Evolutionary conservation across 2,329 filamentous ascomycete genomes (phyloP), one percentile per base, ranked within the genome.

Genomic region (Alternaria metachromatica): DNA sequence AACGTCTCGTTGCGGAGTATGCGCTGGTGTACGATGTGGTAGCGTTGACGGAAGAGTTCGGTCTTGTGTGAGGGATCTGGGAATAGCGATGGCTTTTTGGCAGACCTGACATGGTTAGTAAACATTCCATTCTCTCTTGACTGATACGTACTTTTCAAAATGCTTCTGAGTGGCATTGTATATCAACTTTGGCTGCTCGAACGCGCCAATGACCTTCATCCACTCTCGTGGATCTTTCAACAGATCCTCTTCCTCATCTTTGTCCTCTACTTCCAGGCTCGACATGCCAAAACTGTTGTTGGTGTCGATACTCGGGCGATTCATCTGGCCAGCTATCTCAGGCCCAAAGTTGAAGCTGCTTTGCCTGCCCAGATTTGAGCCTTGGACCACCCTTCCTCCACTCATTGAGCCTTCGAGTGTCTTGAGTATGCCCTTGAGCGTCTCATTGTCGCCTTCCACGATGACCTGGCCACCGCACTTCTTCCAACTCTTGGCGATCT

Each of bases 1-100:
- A 99, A 99, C 20, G 92, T 90, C 80, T 97, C 94, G 76, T 97
- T 97, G 53, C 96, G 90, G 44, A 98, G 87, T 18, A 98, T 87
- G 18, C 96, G 90, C 79, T 98, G 95, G 78, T 97, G 92, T 55
- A 98, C 91, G 58, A 98, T 87, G 72, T 97, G 92, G 79, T 96
- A 98, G 66, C 94, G 88, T 78, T 97, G 94, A 68, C 94, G 89
- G 81, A 97, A 97, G 48, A 96, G 84, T 4, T 89, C 85, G 2
- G 93, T 97, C 80, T 97, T 97, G 75, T 94, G 91, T 6, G 89
- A 88, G 15, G 93, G 89, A 9, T 88, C 84, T 0, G 96, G 93
- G 66, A 99, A 82, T 9, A 82, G 73, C 0, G 80, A 80, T 0
- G 81, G 80, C 48, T 81, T 82, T 5, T 72, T 71, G 12, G 79